Percentiles rank a stretch among this genome's conserved stretches.
phyloP scores from a whole-genome alignment of 2,329 filamentous ascomycete species.

The Emmonsiellopsis sp. region DNA sequence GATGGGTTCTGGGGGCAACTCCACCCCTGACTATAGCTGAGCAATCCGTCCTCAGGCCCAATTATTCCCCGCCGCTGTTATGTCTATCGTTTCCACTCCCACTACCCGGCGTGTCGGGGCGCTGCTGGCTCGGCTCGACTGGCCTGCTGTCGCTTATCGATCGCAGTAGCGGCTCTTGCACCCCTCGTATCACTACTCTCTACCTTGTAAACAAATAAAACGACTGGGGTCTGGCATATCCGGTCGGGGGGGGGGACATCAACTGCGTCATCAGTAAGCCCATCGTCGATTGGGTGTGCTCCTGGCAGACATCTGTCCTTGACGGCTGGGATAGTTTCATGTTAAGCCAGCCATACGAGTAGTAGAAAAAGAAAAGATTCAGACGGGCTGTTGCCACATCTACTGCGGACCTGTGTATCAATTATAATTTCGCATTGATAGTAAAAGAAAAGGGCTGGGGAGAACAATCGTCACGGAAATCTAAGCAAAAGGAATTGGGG shows the following conservation, averaged over 20 bases:
- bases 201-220: not conserved
- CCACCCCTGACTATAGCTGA: constrained; percentile 1
- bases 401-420: not conserved
- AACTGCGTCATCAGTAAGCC: not conserved
- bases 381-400: not conserved
- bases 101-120: not conserved
- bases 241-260: not conserved
- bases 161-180: not conserved
- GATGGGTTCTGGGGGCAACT: not conserved
- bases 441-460: not conserved
- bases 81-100: not conserved
- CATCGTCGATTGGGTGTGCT: not conserved
- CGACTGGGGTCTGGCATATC: no score
- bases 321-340: not conserved
- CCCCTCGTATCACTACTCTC: not conserved
- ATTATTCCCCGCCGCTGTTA: not conserved
- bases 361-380: not conserved
- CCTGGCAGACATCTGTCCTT: not conserved
- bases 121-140: not conserved
- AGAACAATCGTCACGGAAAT: not conserved
- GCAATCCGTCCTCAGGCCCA: not conserved
- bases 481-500: not conserved
- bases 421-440: constrained; percentile 2
- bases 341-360: not conserved
- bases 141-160: not conserved